A percentile compares a stretch with the other conserved stretches of the same genome.
Conservation (phyloP, 129 eudicot genomes). For the Calendula officinalis region DNA sequence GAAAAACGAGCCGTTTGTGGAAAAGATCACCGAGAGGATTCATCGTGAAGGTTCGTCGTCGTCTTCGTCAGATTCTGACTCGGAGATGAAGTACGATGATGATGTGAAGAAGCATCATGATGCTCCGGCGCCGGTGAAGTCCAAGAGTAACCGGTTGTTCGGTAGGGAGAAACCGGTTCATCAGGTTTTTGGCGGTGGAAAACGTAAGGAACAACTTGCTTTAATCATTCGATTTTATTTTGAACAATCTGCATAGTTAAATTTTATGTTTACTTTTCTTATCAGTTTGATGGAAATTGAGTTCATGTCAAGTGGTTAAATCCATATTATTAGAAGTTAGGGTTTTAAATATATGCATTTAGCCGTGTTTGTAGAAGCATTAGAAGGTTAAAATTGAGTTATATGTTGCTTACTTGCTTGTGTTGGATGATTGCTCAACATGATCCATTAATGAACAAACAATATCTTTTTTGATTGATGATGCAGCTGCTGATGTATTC, state of each 20-base stretch:
- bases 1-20: constrained; percentile 41
- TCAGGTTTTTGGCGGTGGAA: constrained; percentile 79
- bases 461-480: not conserved
- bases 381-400: constrained; percentile 14
- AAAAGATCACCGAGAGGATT: constrained; percentile 56
- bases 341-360: constrained; percentile 1
- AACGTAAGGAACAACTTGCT: constrained; percentile 38
- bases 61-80: constrained; percentile 42
- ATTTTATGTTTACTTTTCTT: not conserved
- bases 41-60: constrained; percentile 23
- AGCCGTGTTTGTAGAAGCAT: not conserved
- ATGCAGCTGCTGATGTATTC: constrained; percentile 74
- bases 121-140: constrained; percentile 15
- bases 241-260: not conserved
- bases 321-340: constrained; percentile 8
- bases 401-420: too few relatives aligned
- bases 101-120: constrained; percentile 28
- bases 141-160: constrained; percentile 49
- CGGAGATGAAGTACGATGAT: constrained; percentile 32
- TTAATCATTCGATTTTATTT: not conserved
- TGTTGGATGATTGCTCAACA: not conserved
- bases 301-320: not conserved
- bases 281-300: not conserved
- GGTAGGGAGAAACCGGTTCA: constrained; percentile 76
- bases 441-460: not conserved